Percentiles rank a stretch among this genome's conserved stretches.
Conservation (phyloP, 306 rosid genomes). For the Myrica gale region DNA sequence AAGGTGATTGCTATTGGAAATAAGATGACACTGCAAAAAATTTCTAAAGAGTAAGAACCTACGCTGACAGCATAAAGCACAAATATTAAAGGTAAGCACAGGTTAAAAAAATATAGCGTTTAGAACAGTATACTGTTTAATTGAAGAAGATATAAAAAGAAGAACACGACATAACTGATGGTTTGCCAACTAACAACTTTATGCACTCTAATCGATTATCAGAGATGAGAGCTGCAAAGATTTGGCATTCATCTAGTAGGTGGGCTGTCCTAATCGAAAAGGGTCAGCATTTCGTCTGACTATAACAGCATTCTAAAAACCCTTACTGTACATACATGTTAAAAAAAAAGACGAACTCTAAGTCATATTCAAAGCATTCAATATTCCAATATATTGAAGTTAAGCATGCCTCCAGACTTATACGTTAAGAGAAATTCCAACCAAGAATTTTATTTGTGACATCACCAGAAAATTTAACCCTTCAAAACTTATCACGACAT, state of each 20-base stretch:
- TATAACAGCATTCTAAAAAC: not conserved
- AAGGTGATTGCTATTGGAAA: conserved; percentile 89
- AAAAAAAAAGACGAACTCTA: not conserved
- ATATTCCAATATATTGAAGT: not conserved
- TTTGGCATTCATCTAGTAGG: not conserved
- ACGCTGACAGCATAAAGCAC: conserved; percentile 2
- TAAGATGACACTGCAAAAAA: conserved; percentile 79
- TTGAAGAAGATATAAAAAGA: not conserved
- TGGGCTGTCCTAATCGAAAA: not conserved
- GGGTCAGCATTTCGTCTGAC: not conserved
- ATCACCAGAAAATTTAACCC: not conserved
- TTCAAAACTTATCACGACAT: not conserved
- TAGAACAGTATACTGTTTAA: not conserved
- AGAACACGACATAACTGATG: not conserved
- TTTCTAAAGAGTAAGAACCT: conserved; percentile 22
- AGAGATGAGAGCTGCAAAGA: not conserved
- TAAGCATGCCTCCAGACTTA: not conserved
- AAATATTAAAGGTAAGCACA: not conserved
- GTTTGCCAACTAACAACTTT: not conserved
- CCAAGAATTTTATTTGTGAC: not conserved
- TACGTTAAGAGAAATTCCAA: not conserved
- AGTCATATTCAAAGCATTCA: conserved; percentile 2
- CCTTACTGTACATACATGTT: not conserved
- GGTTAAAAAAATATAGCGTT: not conserved
- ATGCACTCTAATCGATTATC: not conserved